phyloP scores from a whole-genome alignment of 768 basidiomycete genomes.

The Dentipellis fragilis region DNA sequence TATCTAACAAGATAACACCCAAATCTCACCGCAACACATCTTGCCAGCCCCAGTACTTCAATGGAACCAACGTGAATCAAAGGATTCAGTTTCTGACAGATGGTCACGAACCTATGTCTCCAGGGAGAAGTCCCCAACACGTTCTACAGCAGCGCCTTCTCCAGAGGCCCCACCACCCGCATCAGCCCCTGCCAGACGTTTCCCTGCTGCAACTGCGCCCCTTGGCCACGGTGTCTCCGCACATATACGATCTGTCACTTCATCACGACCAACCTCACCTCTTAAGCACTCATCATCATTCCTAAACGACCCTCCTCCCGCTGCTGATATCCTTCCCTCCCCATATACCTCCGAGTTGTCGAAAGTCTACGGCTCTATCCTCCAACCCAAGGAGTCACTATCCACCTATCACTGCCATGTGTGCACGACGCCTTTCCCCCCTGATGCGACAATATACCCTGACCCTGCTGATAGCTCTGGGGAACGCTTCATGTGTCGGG shows the following conservation, averaged over 20 bases:
- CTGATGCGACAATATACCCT: conserved; percentile 82
- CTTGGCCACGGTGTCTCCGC: conserved; percentile 42
- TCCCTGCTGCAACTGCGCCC: conserved; percentile 37
- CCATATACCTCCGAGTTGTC: conserved; percentile 50
- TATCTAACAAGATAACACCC: not conserved
- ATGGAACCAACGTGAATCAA: conserved; percentile 42
- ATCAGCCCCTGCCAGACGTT: conserved; percentile 30
- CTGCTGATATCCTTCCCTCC: conserved; percentile 46
- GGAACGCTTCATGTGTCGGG: conserved; percentile 57
- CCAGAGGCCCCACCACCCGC: conserved; percentile 11
- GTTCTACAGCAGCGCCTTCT: conserved; percentile 14
- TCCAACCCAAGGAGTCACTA: conserved; percentile 72
- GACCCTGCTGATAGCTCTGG: conserved; percentile 33
- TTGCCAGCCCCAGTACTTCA: conserved; percentile 53
- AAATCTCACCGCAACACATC: conserved; percentile 1
- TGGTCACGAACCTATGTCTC: conserved; percentile 78
- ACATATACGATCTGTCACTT: conserved; percentile 46
- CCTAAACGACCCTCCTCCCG: conserved; percentile 26
- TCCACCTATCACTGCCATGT: conserved; percentile 56
- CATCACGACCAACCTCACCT: conserved; percentile 45
- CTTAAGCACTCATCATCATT: conserved; percentile 31
- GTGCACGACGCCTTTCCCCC: conserved; percentile 57
- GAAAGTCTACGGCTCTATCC: conserved; percentile 78
- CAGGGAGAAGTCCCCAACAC: conserved; percentile 37
- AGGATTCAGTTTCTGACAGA: conserved; percentile 42